Evolutionary conservation across 2,329 filamentous ascomycete species (phyloP), one percentile per base, ranked within the genome.

Genomic region (Pseudogymnoascus sp.): DNA sequence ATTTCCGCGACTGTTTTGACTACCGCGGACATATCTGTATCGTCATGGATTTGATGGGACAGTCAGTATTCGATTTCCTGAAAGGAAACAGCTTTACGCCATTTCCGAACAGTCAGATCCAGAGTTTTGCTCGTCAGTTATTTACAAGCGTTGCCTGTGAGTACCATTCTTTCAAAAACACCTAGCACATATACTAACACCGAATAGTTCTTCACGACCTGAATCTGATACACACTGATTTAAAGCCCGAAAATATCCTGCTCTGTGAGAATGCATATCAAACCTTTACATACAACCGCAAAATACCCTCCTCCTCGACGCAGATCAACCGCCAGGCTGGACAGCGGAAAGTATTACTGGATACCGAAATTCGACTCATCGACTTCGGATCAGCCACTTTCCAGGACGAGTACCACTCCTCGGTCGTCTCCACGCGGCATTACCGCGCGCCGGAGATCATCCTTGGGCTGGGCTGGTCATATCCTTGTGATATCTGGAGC

Each of bases 61-160:
- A 97, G 73, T 97, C 93, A 71, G 93, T 99, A 61, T 99, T 99
- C 74, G 95, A 99, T 77, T 99, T 99, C 70, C 82, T 99, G 59
- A 99, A 99, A 79, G 88, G 88, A 72, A 97, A 97, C 73, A 84
- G 86, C 67, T 99, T 99, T 73, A 92, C 96, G 17, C 95, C 95
- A 0, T 99, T 99, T 72, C 95, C 95, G 11, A 97, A 96, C 80
- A 97, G 93, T 68, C 95, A 99, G 76, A 99, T 99, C 64, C 95
- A 97, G 75, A 93, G 86, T 74, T 97, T 99, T 80, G 95, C 95
- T 59, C 87, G 93, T 60, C 95, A 99, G 74, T 81, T 99, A 15
- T 90, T 99, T 66, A 97, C 93, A n/a, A 97, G 93, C 72, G 96
- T 99, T 72, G 95, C 95, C 64, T 99, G 91, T 96, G 79, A 82